Base-by-base conservation (phyloP, 129 eudicot genomes). In the Deinandra increscens region DNA sequence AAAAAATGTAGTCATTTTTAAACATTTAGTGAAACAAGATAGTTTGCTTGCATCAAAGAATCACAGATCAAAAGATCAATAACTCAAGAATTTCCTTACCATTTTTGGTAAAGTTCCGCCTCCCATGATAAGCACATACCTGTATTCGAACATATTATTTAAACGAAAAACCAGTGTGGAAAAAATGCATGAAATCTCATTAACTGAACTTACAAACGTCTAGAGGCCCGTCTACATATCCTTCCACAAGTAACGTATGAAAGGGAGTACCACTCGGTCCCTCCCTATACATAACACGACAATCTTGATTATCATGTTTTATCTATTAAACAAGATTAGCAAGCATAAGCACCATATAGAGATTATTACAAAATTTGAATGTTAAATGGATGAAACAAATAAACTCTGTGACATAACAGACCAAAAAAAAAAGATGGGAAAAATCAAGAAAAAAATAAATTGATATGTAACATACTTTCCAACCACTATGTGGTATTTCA, bases 281-380 rank as follows among this genome's bases (percentile, higher is more conserved):
- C 81, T 93, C 99, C 68, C 95, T 76, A 80, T 93, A 93, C 99
- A 93, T 93, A 74, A 89, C 97, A 78, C 99, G 88, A 34, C 81
- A 81, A 38, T 93, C 99, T 69, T 93, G 84, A 68, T 83, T 93
- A 74, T 93, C 99, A 61, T 89, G 92, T 79, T 93, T 93, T 79
- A 93, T 67, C 99, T 93, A 78, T 26, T 66, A 41, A 79, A 74
- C 37, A 42, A 20, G 22, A 60, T 60, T 58, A 34, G 23, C 66
- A 60, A 15, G 45, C 66, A 29, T 58, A 58, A 58, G 63, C 38
- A 58, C 19, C 18, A 58, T 58, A 26, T 9, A 53, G 13, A 46
- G 20, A 17, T 44, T 44, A 12, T 12, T 7, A 50, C 26, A 72
- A 22, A 41, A 72, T 19, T 75, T 48, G 48, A 66, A 67, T 15